Evolutionary conservation across 768 basidiomycete genomes (phyloP).

Genomic region (Boletus rubroflammeus): DNA sequence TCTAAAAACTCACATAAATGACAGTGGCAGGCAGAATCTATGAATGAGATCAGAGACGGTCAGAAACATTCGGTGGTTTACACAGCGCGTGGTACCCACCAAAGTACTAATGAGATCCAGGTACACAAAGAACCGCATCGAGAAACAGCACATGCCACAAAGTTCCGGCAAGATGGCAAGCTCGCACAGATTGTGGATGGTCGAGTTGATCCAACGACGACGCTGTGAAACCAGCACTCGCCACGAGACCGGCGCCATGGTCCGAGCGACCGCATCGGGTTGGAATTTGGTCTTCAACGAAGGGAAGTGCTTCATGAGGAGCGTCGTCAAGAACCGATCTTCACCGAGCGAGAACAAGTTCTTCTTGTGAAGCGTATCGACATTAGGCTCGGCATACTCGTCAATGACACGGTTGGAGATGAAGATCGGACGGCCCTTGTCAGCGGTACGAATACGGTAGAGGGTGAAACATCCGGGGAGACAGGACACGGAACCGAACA

Average conservation of each 20-base stretch:
- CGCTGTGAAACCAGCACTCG: slow-evolving; percentile 61
- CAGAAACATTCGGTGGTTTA: slow-evolving; percentile 1
- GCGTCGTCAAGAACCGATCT: slow-evolving; percentile 67
- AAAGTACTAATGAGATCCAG: slow-evolving; percentile 62
- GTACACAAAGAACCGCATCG: slow-evolving; percentile 72
- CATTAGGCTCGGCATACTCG: slow-evolving; percentile 61
- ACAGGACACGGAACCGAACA: slow-evolving; percentile 70
- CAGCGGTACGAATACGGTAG: slow-evolving; percentile 66
- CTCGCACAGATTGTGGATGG: slow-evolving; percentile 65
- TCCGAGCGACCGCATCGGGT: slow-evolving; percentile 58
- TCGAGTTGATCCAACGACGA: slow-evolving; percentile 74
- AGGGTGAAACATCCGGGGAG: slow-evolving; percentile 73
- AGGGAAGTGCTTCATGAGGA: slow-evolving; percentile 70
- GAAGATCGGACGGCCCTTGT: slow-evolving; percentile 69
- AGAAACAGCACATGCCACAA: slow-evolving; percentile 69
- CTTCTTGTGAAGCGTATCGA: slow-evolving; percentile 72
- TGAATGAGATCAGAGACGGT: neutral
- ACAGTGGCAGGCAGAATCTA: slow-evolving; percentile 60
- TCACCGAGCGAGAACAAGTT: slow-evolving; percentile 66
- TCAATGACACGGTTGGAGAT: slow-evolving; percentile 70
- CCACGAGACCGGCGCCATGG: slow-evolving; percentile 61
- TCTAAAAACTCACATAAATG: slow-evolving; percentile 46
- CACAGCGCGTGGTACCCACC: slow-evolving; percentile 29
- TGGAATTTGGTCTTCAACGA: slow-evolving; percentile 68
- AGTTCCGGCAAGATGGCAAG: slow-evolving; percentile 59